These are phyloP conservation scores for Hemisphaericaspora nanyangensis DNA, from an alignment of 805 yeast species.

Conservation along the genomic window DNA sequence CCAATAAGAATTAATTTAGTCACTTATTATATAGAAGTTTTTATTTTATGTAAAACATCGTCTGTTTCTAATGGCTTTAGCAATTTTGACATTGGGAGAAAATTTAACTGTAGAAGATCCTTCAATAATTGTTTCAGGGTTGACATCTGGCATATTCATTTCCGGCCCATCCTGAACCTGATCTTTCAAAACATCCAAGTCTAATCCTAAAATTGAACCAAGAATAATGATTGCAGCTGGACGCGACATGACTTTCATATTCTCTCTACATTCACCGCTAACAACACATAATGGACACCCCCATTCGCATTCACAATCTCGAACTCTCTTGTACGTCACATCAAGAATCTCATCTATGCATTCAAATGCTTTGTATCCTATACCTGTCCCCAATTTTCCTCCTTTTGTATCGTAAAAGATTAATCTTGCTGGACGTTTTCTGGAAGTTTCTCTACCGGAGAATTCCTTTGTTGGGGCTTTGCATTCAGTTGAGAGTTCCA, in stretches of 20 bases:
- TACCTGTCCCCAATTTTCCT: conserved; percentile 75
- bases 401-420: conserved; percentile 83
- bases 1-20: not conserved
- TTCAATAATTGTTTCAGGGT: conserved; percentile 65
- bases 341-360: conserved; percentile 63
- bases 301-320: conserved; percentile 66
- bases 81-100: conserved; percentile 48
- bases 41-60: not conserved
- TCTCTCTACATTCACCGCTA: conserved; percentile 75
- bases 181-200: conserved; percentile 38
- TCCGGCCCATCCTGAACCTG: conserved; percentile 70
- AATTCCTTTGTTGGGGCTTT: conserved; percentile 97
- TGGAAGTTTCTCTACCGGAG: conserved; percentile 62
- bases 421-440: conserved; percentile 84
- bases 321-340: conserved; percentile 55
- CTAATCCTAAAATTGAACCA: conserved; percentile 55
- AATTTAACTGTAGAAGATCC: conserved; percentile 54
- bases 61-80: conserved; percentile 4
- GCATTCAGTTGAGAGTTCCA: conserved; percentile 86
- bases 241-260: conserved; percentile 78
- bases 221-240: conserved; percentile 76
- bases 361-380: conserved; percentile 76
- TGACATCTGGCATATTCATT: conserved; percentile 63
- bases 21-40: not conserved
- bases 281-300: conserved; percentile 90